Conservation (phyloP, 208 protist genomes). For the Naegleria fowleri region DNA sequence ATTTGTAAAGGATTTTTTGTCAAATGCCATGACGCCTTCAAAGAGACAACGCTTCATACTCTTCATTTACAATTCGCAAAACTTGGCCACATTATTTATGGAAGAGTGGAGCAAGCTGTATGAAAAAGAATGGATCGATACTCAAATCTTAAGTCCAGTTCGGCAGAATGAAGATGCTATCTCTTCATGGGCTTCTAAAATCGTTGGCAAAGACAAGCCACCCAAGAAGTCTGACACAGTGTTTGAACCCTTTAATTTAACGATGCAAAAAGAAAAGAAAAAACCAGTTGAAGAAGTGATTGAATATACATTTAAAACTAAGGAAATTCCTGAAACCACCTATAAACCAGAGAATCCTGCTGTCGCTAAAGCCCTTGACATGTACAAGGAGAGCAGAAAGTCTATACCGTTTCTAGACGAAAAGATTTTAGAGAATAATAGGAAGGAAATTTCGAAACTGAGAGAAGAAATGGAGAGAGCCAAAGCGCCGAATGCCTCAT, state of each 20-base stretch:
- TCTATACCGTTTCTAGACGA: background rate
- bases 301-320: background rate
- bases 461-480: background rate
- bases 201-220: background rate
- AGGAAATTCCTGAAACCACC: background rate
- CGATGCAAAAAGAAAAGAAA: background rate
- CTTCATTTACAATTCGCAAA: background rate
- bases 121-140: background rate
- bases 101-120: background rate
- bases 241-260: background rate
- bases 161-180: background rate
- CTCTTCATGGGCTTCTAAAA: background rate
- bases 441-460: background rate
- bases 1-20: background rate
- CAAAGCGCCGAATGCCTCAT: background rate
- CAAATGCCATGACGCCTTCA: background rate
- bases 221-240: background rate
- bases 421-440: background rate
- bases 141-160: background rate
- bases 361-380: background rate
- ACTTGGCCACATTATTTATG: background rate
- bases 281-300: background rate
- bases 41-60: background rate
- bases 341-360: background rate
- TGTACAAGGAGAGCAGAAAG: background rate